Conservation (phyloP, 345 rosid genomes). For the Passiflora organensis region DNA sequence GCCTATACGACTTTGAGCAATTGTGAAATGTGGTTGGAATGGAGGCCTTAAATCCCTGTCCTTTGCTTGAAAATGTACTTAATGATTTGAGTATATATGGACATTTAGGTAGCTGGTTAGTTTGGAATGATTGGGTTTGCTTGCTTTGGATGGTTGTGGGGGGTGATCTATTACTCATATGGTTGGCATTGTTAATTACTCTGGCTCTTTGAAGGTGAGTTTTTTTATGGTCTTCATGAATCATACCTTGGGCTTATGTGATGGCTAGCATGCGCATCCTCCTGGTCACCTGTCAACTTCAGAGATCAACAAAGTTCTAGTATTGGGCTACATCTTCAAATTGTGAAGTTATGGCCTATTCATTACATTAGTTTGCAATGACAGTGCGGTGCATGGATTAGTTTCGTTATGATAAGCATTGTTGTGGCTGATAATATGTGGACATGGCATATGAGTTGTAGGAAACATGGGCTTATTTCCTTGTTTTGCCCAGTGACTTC, state of each 20-base stretch:
- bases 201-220: constrained; percentile 8
- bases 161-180: constrained; percentile 1
- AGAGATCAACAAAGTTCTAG: constrained; percentile 7
- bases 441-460: constrained; percentile 19
- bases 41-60: constrained; percentile 1
- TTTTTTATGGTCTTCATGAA: background rate
- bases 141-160: background rate
- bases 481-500: constrained; percentile 10
- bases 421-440: constrained; percentile 22
- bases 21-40: background rate
- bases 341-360: constrained; percentile 18
- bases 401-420: constrained; percentile 10
- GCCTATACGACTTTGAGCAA: background rate
- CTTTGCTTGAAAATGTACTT: constrained; percentile 6
- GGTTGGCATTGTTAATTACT: constrained; percentile 7
- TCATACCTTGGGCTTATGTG: background rate
- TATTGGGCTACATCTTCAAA: constrained; percentile 4
- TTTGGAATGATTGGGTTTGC: constrained; percentile 1
- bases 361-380: too few relatives aligned
- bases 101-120: constrained; percentile 10
- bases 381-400: constrained; percentile 20
- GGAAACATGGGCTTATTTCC: constrained; percentile 22
- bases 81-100: constrained; percentile 16
- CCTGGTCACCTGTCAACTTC: constrained; percentile 6
- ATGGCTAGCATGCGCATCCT: constrained; percentile 5